Evolutionary conservation across 169 alveolate genomes (phyloP), one percentile per base, ranked within the genome.

Genomic region (Sarcocystis neurona): DNA sequence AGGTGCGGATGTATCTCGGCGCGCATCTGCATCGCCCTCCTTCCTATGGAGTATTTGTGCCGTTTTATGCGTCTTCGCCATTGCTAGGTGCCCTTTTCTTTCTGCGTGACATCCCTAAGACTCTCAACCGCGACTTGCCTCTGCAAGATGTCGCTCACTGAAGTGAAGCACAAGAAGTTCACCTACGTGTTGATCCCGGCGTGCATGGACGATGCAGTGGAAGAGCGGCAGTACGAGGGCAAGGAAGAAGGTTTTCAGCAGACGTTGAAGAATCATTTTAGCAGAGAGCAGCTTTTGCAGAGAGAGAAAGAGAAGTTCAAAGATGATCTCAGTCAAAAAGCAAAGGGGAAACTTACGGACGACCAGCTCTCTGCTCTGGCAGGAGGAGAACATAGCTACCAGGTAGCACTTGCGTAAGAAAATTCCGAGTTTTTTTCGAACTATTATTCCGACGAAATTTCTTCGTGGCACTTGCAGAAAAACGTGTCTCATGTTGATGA

Each of bases 101-200:
- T 5, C 27, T n/a, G n/a, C n/a, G n/a, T n/a, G n/a, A n/a, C n/a
- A n/a, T n/a, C n/a, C n/a, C n/a, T n/a, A n/a, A n/a, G n/a, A n/a
- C n/a, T n/a, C n/a, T n/a, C n/a, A n/a, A n/a, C n/a, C n/a, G n/a
- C n/a, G n/a, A n/a, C 20, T 47, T 47, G 48, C 1, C 46, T 56
- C 37, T 0, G 5, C 66, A 82, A 34, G 6, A 82, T 82, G 88
- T 82, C 88, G 56, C 88, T 92, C 18, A 92, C 84, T 80, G 94
- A 90, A 50, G 88, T 91, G 6, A 84, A 77, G 43, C 97, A 95
- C 92, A 70, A 74, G 53, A 79, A 92, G 66, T 95, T 95, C 92
- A 88, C 90, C 34, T 95, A 90, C 92, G 93, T 95, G 37, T 87
- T 89, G 34, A 93, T 95, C 68, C 95, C 96, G 46, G 80, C 92